Conservation (phyloP, 495 filamentous ascomycete species). For the Penicillium silybi region DNA sequence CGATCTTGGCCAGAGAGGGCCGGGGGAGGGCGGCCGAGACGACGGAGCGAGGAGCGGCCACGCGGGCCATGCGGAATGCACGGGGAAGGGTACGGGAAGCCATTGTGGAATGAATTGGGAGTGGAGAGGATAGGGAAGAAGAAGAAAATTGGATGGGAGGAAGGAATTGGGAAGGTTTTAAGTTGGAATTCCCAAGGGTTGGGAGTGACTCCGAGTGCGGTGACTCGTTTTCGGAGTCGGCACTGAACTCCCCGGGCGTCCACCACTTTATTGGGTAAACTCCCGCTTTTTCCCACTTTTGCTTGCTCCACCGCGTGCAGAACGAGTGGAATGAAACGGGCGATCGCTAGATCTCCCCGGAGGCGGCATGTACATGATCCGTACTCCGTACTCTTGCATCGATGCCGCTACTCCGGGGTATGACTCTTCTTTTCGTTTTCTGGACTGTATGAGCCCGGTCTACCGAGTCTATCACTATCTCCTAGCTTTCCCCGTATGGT, state of each 20-base stretch:
- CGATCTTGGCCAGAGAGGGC: slow-evolving; percentile 38
- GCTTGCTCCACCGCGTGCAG: not conserved
- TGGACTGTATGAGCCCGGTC: too few relatives aligned
- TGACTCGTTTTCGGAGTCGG: slow-evolving; percentile 2
- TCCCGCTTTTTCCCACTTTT: too few relatives aligned
- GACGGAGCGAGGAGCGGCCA: slow-evolving; percentile 54
- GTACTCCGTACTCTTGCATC: not conserved
- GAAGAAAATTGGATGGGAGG: slow-evolving; percentile 8
- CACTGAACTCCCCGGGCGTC: slow-evolving; percentile 14
- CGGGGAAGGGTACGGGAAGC: slow-evolving; percentile 78
- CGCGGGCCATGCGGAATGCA: slow-evolving; percentile 77
- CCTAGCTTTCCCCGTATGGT: too few relatives aligned
- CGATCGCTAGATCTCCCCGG: not conserved
- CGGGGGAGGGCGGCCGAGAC: slow-evolving; percentile 42
- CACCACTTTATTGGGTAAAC: not conserved
- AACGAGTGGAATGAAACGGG: not conserved
- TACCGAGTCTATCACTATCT: too few relatives aligned
- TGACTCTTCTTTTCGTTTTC: too few relatives aligned
- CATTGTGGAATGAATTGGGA: slow-evolving; percentile 59
- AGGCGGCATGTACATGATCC: too few relatives aligned
- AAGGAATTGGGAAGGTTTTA: slow-evolving; percentile 16
- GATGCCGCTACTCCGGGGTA: too few relatives aligned
- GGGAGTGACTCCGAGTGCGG: not conserved
- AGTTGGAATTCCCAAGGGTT: not conserved
- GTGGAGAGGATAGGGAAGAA: slow-evolving; percentile 15